phyloP scores from a whole-genome alignment of 495 filamentous ascomycete species.

The Penicillium taxi region DNA sequence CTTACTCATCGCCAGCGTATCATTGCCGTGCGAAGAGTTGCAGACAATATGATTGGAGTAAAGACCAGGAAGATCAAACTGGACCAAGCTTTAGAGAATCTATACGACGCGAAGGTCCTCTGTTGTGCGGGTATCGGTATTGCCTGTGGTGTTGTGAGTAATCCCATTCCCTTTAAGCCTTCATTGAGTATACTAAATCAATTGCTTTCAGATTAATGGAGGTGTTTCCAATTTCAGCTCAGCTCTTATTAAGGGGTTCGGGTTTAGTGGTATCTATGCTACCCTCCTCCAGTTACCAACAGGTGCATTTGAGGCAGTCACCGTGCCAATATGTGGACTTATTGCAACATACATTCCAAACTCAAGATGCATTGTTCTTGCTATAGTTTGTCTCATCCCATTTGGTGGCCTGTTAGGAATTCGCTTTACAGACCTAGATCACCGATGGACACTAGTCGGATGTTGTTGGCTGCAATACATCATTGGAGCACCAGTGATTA shows the following conservation, averaged over 20 bases:
- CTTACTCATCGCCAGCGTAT: constrained; percentile 37
- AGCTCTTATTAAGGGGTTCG: constrained; percentile 39
- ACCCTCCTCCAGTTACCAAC: constrained; percentile 41
- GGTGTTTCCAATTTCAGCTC: constrained; percentile 41
- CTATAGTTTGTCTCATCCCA: constrained; percentile 26
- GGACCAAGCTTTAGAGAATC: constrained; percentile 28
- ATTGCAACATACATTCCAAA: constrained; percentile 35
- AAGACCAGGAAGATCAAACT: constrained; percentile 32
- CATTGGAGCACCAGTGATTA: constrained; percentile 42
- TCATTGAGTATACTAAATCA: too few relatives aligned
- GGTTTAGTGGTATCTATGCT: constrained; percentile 29
- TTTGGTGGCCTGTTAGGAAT: constrained; percentile 38
- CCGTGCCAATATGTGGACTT: constrained; percentile 28
- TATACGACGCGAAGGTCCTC: constrained; percentile 35
- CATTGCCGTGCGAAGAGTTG: constrained; percentile 35
- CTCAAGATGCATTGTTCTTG: constrained; percentile 35
- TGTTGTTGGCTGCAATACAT: constrained; percentile 46
- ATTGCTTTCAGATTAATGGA: too few relatives aligned
- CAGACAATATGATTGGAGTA: constrained; percentile 46
- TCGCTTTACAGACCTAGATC: constrained; percentile 31
- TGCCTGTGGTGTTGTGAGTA: constrained; percentile 32
- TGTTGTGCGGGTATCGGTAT: constrained; percentile 30
- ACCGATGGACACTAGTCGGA: constrained; percentile 44
- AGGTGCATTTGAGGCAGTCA: constrained; percentile 36
- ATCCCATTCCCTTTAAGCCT: too few relatives aligned